Percentiles rank a stretch among this genome's conserved stretches.
Conservation (phyloP, 306 rosid genomes). For the Cicer pinnatifidum region DNA sequence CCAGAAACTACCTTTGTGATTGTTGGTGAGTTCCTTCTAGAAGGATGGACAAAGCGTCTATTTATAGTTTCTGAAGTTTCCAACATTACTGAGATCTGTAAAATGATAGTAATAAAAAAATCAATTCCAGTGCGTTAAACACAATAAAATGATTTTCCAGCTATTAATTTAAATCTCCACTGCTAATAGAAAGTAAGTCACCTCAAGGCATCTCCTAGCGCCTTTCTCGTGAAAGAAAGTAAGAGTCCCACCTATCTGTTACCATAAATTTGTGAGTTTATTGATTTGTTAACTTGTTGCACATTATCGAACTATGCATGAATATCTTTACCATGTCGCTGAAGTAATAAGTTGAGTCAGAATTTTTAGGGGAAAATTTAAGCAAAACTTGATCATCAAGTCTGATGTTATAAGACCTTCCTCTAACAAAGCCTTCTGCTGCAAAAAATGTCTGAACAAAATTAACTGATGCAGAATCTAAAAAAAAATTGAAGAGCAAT, state of each 20-base stretch:
- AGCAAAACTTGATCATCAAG: conserved; percentile 90
- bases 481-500: conserved; percentile 21
- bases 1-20: conserved; percentile 73
- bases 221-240: conserved; percentile 89
- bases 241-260: conserved; percentile 96
- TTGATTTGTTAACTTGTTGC: conserved; percentile 21
- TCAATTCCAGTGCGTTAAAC: conserved; percentile 41
- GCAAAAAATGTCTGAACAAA: conserved; percentile 67
- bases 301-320: conserved; percentile 36
- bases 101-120: conserved; percentile 10
- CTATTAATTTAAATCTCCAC: conserved; percentile 34
- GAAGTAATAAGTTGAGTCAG: conserved; percentile 87
- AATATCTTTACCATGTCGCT: conserved; percentile 78
- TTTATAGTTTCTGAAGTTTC: conserved; percentile 93
- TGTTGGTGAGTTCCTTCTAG: conserved; percentile 93
- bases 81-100: conserved; percentile 79
- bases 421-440: conserved; percentile 98
- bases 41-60: conserved; percentile 80
- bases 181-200: conserved; percentile 46
- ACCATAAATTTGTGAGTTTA: conserved; percentile 37
- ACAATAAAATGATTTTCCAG: conserved; percentile 16
- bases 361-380: conserved; percentile 91
- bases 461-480: conserved; percentile 53
- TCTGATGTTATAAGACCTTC: conserved; percentile 96
- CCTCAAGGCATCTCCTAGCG: conserved; percentile 98